Evolutionary conservation across 1,284 basidiomycete genomes (phyloP).

Genomic region (Heterobasidion occidentale): DNA sequence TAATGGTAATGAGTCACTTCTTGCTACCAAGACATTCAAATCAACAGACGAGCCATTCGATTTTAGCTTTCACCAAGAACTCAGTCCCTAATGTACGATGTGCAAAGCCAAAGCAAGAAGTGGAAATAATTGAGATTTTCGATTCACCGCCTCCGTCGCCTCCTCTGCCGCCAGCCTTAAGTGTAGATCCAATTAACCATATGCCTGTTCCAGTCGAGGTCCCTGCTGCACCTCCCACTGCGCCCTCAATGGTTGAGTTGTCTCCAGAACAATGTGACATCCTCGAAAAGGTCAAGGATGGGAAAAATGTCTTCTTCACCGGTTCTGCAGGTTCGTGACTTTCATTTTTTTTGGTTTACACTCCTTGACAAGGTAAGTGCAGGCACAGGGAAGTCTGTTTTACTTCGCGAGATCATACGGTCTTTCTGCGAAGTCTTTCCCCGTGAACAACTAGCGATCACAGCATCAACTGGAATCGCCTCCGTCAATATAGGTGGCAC

Average conservation of each 20-base stretch:
- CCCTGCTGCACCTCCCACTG: neutral
- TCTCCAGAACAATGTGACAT: conserved; percentile 52
- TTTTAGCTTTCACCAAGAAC: too few relatives aligned
- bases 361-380: neutral
- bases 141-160: neutral
- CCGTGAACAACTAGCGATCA: conserved; percentile 38
- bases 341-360: neutral
- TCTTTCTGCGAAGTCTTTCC: conserved; percentile 12
- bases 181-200: neutral
- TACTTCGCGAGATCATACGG: conserved; percentile 86
- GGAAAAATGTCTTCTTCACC: conserved; percentile 74
- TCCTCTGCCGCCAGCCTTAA: neutral
- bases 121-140: neutral
- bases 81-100: too few relatives aligned
- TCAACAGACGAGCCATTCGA: too few relatives aligned
- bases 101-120: too few relatives aligned
- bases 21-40: too few relatives aligned
- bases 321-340: conserved; percentile 56
- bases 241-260: conserved; percentile 15
- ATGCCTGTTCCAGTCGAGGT: too few relatives aligned
- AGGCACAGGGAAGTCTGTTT: conserved; percentile 94
- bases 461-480: conserved; percentile 81
- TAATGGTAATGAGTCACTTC: neutral
- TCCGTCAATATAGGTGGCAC: conserved; percentile 92
- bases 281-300: conserved; percentile 44